Conservation (phyloP, 306 rosid genomes). For the Heteromeles arbutifolia region DNA sequence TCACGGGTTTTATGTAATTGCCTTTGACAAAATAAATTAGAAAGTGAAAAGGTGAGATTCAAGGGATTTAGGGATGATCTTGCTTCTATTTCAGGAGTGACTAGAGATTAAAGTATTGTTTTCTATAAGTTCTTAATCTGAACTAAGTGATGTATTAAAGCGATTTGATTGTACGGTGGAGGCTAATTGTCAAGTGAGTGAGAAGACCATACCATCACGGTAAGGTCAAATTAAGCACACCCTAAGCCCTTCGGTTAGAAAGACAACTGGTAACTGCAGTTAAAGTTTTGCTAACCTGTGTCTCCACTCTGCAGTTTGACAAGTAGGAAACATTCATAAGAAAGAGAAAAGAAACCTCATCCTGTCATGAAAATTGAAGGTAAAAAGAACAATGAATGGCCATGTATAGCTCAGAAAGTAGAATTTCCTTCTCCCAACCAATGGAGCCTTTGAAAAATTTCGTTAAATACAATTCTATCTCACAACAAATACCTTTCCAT, state of each 20-base stretch:
- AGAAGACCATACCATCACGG: too few relatives aligned
- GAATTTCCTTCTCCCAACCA: neutral
- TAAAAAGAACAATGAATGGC: conserved; percentile 3
- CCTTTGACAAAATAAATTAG: neutral
- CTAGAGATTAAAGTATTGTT: neutral
- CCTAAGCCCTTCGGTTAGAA: too few relatives aligned
- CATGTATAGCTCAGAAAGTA: neutral
- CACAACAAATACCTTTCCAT: neutral
- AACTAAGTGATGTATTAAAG: too few relatives aligned
- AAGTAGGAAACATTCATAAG: neutral
- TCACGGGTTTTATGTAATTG: neutral
- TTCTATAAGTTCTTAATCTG: neutral
- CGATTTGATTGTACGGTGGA: too few relatives aligned
- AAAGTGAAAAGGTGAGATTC: neutral
- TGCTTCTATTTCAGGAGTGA: neutral
- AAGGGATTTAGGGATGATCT: neutral
- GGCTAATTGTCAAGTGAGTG: too few relatives aligned
- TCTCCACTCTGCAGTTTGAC: neutral
- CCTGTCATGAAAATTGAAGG: neutral
- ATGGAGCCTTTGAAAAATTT: neutral
- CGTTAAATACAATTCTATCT: conserved; percentile 13
- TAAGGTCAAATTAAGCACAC: too few relatives aligned
- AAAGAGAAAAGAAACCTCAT: too few relatives aligned
- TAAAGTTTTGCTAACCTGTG: neutral
- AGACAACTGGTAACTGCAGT: too few relatives aligned